Conservation (phyloP, 805 yeast species). For the Zygosaccharomyces bailii region DNA sequence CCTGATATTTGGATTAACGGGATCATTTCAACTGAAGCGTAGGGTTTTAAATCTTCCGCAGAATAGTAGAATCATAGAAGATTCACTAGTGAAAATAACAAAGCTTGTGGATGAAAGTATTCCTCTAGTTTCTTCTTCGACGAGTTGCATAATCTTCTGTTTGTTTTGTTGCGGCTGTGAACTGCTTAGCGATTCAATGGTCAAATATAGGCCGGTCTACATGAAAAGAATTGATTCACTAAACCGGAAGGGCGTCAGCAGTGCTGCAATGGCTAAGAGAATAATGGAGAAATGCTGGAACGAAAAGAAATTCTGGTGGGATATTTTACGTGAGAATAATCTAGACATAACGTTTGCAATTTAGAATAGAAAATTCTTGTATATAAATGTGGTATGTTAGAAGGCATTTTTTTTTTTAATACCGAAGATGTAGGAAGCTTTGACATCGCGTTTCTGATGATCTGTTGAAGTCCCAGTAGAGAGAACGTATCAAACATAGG, state of each 20-base stretch:
- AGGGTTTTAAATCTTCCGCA: slow-evolving; percentile 51
- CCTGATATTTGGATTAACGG: slow-evolving; percentile 49
- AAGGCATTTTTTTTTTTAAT: background rate
- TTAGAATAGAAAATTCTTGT: background rate
- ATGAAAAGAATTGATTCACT: slow-evolving; percentile 15
- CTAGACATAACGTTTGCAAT: slow-evolving; percentile 29
- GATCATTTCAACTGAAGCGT: slow-evolving; percentile 54
- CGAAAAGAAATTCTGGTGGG: slow-evolving; percentile 26
- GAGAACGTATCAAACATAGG: no score
- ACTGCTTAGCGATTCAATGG: slow-evolving; percentile 14
- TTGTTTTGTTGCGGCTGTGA: slow-evolving; percentile 28
- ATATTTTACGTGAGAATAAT: slow-evolving; percentile 17
- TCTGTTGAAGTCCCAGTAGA: no score
- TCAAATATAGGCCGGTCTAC: slow-evolving; percentile 15
- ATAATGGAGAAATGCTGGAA: slow-evolving; percentile 27
- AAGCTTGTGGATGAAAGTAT: slow-evolving; percentile 27
- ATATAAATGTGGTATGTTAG: background rate
- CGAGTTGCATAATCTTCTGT: slow-evolving; percentile 22
- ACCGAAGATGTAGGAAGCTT: no score
- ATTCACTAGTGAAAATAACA: slow-evolving; percentile 18
- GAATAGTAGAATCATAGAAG: slow-evolving; percentile 44
- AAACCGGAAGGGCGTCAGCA: slow-evolving; percentile 19
- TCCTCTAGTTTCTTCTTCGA: slow-evolving; percentile 16
- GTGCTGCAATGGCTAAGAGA: slow-evolving; percentile 21
- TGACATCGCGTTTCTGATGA: no score